A percentile compares a stretch with the other conserved stretches of the same genome.
These are phyloP conservation scores for Rubus parviflorus DNA, from an alignment of 306 rosid genomes.

Conservation along the genomic window DNA sequence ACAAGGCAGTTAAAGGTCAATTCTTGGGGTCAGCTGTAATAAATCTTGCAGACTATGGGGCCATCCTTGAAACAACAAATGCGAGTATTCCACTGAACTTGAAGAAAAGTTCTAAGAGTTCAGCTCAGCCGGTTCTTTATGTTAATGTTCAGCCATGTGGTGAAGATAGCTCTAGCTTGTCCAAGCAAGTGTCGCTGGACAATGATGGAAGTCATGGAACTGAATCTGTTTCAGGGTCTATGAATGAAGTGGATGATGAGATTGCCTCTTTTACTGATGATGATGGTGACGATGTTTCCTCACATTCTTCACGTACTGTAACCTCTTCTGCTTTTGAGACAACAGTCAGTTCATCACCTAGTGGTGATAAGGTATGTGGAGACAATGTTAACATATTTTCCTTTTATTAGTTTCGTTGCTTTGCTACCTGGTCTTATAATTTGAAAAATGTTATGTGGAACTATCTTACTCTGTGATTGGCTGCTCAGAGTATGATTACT, in stretches of 20 bases:
- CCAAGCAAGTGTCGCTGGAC: conserved; percentile 49
- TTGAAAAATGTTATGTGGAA: background rate
- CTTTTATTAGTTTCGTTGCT: background rate
- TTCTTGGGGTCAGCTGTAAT: conserved; percentile 60
- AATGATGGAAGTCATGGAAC: conserved; percentile 52
- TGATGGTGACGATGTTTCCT: conserved; percentile 48
- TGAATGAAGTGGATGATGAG: conserved; percentile 44
- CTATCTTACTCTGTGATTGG: background rate
- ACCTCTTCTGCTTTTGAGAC: conserved; percentile 46
- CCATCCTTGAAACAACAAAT: conserved; percentile 42
- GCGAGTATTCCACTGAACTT: conserved; percentile 45
- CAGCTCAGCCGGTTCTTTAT: conserved; percentile 55
- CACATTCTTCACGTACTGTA: conserved; percentile 33
- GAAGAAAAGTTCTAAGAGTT: conserved; percentile 59
- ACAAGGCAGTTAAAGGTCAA: conserved; percentile 56
- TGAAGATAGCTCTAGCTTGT: conserved; percentile 44
- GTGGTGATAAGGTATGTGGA: conserved; percentile 38
- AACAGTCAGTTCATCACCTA: conserved; percentile 45
- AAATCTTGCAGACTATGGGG: conserved; percentile 73
- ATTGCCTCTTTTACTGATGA: conserved; percentile 77
- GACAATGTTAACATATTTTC: background rate
- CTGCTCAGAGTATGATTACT: background rate
- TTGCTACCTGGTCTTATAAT: background rate
- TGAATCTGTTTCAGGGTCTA: conserved; percentile 49
- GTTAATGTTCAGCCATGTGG: conserved; percentile 62